A percentile compares a stretch with the other conserved stretches of the same genome.
Conservation (phyloP, 305 asterid genomes). For the Solanum hybrid region DNA sequence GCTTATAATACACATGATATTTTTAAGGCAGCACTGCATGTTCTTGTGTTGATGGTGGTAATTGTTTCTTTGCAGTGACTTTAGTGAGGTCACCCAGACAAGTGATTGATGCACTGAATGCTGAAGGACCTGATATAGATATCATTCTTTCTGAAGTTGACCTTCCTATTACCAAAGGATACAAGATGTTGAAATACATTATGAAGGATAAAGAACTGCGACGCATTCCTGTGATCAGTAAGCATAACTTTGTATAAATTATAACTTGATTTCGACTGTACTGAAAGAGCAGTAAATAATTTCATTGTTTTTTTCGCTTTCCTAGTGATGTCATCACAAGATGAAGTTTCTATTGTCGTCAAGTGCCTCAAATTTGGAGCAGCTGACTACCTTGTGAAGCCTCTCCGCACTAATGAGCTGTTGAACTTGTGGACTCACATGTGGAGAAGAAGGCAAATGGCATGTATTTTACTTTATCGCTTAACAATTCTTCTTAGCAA, state of each 20-base stretch:
- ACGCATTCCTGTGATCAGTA: slow-evolving; percentile 82
- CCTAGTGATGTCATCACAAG: slow-evolving; percentile 93
- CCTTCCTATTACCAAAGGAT: slow-evolving; percentile 74
- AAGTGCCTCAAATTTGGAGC: slow-evolving; percentile 96
- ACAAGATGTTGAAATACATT: slow-evolving; percentile 63
- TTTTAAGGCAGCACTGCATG: neutral
- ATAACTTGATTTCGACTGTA: neutral
- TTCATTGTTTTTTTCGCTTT: slow-evolving; percentile 9
- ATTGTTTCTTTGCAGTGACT: slow-evolving; percentile 44
- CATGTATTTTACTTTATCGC: slow-evolving; percentile 10
- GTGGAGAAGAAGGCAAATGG: slow-evolving; percentile 97
- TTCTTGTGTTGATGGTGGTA: slow-evolving; percentile 1
- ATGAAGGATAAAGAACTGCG: slow-evolving; percentile 60
- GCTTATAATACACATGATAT: neutral
- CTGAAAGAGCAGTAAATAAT: neutral
- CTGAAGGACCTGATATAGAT: slow-evolving; percentile 72
- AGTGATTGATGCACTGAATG: slow-evolving; percentile 72
- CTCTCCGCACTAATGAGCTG: slow-evolving; percentile 85
- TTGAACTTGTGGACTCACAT: slow-evolving; percentile 96
- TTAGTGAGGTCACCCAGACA: slow-evolving; percentile 74
- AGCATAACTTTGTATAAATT: slow-evolving; percentile 14
- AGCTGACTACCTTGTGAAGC: slow-evolving; percentile 98
- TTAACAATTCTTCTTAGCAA: neutral
- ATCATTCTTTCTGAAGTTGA: slow-evolving; percentile 78
- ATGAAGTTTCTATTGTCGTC: slow-evolving; percentile 74